phyloP scores from a whole-genome alignment of 1,139 yeast species.

The Dujonia santamariae region DNA sequence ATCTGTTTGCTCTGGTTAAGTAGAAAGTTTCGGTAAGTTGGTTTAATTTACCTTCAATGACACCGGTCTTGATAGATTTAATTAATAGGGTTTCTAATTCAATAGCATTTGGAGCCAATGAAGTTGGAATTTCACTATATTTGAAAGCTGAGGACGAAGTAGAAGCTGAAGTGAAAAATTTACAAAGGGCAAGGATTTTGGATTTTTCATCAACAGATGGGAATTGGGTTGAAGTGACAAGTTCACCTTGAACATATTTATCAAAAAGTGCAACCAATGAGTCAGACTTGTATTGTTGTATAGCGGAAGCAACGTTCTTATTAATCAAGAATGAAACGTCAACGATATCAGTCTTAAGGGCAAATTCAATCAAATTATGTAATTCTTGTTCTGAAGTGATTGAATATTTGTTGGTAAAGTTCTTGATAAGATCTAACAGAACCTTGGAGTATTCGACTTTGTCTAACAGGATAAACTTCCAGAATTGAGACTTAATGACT shows the following conservation, averaged over 20 bases:
- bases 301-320: slow-evolving; percentile 35
- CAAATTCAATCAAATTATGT: slow-evolving; percentile 31
- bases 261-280: slow-evolving; percentile 27
- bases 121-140: slow-evolving; percentile 37
- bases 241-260: slow-evolving; percentile 37
- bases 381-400: slow-evolving; percentile 27
- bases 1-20: slow-evolving; percentile 42
- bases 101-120: slow-evolving; percentile 23
- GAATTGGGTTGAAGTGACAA: slow-evolving; percentile 11
- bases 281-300: slow-evolving; percentile 20
- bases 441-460: slow-evolving; percentile 18
- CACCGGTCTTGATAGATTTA: slow-evolving; percentile 43
- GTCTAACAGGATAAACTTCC: slow-evolving; percentile 41
- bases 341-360: slow-evolving; percentile 37
- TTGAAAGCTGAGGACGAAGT: slow-evolving; percentile 22
- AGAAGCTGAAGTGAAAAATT: slow-evolving; percentile 24
- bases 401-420: slow-evolving; percentile 28
- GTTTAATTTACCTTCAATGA: slow-evolving; percentile 47
- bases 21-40: slow-evolving; percentile 43
- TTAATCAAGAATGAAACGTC: slow-evolving; percentile 45
- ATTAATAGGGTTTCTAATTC: slow-evolving; percentile 44
- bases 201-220: slow-evolving; percentile 31
- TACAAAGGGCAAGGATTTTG: slow-evolving; percentile 41
- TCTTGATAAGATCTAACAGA: slow-evolving; percentile 36
- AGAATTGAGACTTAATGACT: slow-evolving; percentile 31